phyloP scores from a whole-genome alignment of 2,329 filamentous ascomycete species.

The Chaetomium olivaceum region DNA sequence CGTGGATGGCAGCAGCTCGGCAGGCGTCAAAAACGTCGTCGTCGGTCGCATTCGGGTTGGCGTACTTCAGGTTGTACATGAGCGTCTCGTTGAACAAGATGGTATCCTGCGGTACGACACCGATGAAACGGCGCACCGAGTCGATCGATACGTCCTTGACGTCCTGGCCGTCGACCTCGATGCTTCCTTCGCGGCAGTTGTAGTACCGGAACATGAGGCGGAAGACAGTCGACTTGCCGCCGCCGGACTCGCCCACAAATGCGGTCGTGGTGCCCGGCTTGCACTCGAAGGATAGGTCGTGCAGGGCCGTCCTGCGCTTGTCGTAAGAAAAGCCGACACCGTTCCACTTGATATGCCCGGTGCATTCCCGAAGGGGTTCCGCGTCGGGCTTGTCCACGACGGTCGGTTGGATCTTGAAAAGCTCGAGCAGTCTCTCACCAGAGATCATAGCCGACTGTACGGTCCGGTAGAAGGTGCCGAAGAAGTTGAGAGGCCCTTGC shows the following conservation, averaged over 20 bases:
- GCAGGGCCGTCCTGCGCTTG: conserved; percentile 77
- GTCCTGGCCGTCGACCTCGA: conserved; percentile 80
- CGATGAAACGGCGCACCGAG: conserved; percentile 86
- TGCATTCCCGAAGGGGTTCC: conserved; percentile 63
- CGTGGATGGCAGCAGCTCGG: conserved; percentile 55
- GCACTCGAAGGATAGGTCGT: conserved; percentile 82
- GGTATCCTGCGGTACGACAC: conserved; percentile 95
- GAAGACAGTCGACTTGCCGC: conserved; percentile 96
- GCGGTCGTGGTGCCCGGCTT: conserved; percentile 89
- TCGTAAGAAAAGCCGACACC: conserved; percentile 93
- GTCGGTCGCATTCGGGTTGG: conserved; percentile 49
- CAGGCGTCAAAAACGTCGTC: conserved; percentile 54
- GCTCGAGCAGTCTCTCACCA: conserved; percentile 87
- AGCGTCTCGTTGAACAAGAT: conserved; percentile 61
- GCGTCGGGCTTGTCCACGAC: conserved; percentile 77
- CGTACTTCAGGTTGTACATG: conserved; percentile 58
- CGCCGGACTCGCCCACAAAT: conserved; percentile 93
- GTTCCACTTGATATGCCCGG: conserved; percentile 82
- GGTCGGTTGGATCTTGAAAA: conserved; percentile 94
- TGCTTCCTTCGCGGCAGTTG: conserved; percentile 76
- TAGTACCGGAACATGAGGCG: conserved; percentile 96
- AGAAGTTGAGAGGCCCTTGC: conserved; percentile 80
- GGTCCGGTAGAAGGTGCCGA: conserved; percentile 92
- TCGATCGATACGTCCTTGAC: conserved; percentile 88
- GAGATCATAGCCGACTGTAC: conserved; percentile 98